Percentiles rank a stretch among this genome's conserved stretches.
phyloP scores from a whole-genome alignment of 2,329 filamentous ascomycete genomes.

The Torrubiella hemipterigena region DNA sequence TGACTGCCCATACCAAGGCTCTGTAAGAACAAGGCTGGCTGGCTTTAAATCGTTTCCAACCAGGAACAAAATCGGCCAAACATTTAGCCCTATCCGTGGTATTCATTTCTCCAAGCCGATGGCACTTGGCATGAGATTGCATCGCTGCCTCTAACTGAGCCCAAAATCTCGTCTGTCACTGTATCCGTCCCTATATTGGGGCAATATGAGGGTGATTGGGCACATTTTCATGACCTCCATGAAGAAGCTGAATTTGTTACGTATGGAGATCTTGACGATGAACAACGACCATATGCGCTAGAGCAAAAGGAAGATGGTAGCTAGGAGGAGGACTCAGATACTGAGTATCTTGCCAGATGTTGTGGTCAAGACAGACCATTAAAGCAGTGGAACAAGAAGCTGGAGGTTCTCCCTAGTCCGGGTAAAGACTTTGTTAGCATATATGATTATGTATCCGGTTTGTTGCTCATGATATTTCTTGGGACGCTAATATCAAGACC shows the following conservation, averaged over 20 bases:
- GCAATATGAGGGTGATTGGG: conserved; percentile 12
- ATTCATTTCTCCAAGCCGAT: background rate
- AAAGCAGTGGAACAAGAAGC: conserved; percentile 8
- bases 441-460: conserved; percentile 13
- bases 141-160: conserved; percentile 13
- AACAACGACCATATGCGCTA: conserved; percentile 8
- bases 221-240: conserved; percentile 10
- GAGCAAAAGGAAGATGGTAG: conserved; percentile 11
- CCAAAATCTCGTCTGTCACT: conserved; percentile 14
- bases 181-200: conserved; percentile 11
- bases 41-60: too few relatives aligned
- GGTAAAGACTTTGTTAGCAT: conserved; percentile 13
- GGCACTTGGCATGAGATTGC: conserved; percentile 15
- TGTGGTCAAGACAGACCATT: conserved; percentile 13
- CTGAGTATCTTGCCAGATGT: conserved; percentile 13
- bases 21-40: too few relatives aligned
- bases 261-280: conserved; percentile 11
- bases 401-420: conserved; percentile 11
- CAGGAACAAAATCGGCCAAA: too few relatives aligned
- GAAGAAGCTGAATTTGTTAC: conserved; percentile 8
- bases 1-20: too few relatives aligned
- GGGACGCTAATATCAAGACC: background rate
- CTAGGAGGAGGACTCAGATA: conserved; percentile 13
- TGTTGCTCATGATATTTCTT: background rate
- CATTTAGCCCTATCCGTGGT: too few relatives aligned